These are phyloP conservation scores for Suillus subaureus DNA, from an alignment of 768 basidiomycete species.

Conservation along the genomic window DNA sequence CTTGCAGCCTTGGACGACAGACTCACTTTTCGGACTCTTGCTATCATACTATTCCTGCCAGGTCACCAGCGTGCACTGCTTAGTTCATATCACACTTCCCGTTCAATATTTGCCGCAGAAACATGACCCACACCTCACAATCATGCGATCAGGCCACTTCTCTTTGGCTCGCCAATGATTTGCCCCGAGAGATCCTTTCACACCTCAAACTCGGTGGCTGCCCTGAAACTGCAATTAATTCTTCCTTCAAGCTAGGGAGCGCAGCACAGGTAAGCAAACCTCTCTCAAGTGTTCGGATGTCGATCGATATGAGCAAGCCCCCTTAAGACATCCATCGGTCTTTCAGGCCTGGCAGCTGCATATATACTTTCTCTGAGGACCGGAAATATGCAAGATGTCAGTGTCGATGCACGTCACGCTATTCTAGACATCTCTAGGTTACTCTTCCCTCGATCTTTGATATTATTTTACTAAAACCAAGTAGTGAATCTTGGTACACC, in stretches of 20 bases:
- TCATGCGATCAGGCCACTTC: constrained; percentile 17
- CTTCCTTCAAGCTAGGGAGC: constrained; percentile 55
- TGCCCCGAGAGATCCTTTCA: constrained; percentile 40
- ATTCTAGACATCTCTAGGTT: constrained; percentile 54
- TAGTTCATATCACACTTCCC: neutral
- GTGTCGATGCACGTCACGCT: constrained; percentile 58
- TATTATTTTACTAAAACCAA: constrained; percentile 27
- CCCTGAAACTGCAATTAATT: constrained; percentile 48
- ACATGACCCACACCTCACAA: constrained; percentile 4
- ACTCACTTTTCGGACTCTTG: neutral
- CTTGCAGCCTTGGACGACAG: neutral
- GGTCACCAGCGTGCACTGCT: neutral
- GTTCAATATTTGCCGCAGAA: neutral
- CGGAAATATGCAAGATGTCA: constrained; percentile 47
- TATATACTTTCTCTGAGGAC: constrained; percentile 50
- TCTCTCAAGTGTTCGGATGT: neutral
- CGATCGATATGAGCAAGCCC: neutral
- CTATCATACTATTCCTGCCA: neutral
- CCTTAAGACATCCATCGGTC: constrained; percentile 47
- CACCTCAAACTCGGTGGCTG: constrained; percentile 39
- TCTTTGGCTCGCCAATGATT: constrained; percentile 44
- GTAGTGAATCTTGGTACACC: constrained; percentile 54
- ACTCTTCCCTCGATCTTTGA: neutral
- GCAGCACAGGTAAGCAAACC: constrained; percentile 49
- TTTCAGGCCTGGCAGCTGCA: constrained; percentile 55